Evolutionary conservation across 306 rosid species (phyloP), one percentile per base, ranked within the genome.

Genomic region (Senna tora): DNA sequence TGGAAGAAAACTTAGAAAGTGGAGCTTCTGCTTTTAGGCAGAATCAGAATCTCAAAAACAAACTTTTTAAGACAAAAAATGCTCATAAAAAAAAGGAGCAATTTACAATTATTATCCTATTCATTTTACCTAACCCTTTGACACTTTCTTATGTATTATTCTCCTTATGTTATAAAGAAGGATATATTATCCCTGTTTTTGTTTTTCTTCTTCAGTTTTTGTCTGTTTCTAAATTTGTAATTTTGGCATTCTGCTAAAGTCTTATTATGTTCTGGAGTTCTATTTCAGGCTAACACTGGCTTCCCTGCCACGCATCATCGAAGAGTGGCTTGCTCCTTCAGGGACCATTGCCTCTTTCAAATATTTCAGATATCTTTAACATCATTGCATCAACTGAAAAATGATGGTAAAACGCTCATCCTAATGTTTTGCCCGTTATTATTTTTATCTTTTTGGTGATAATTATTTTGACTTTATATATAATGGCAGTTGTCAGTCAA

Each of bases 261-360:
- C 25, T 64, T 55, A 64, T 25, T 55, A 49, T 79, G 59, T 82
- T 78, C 36, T 71, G 63, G 56, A 73, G 77, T 72, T 70, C 76
- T 82, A 75, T 81, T 74, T 77, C 84, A 94, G 99, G 92, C 91
- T 72, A 91, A 83, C 84, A 82, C 92, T 65, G 97, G 97, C 54
- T 76, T 91, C 81, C 88, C 97, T 59, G 92, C 99, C 76, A 86
- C 97, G 20, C 89, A 89, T 84, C 99, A 94, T 89, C 96, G 99
- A 74, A 91, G 99, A 80, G 96, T 89, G 61, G 97, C 97, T 28
- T 94, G 99, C 82, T 74, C 88, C 81, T 94, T 94, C 71, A 88
- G 99, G 88, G 99, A 94, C 67, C 95, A 94, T 69, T 88, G 87
- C 34, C 93, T 94, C 67, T 94, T 86, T 75, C 95, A 91, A 73